Evolutionary conservation across 805 yeast genomes (phyloP), one percentile per base, ranked within the genome.

Genomic region (Kockiozyma suomiensis): DNA sequence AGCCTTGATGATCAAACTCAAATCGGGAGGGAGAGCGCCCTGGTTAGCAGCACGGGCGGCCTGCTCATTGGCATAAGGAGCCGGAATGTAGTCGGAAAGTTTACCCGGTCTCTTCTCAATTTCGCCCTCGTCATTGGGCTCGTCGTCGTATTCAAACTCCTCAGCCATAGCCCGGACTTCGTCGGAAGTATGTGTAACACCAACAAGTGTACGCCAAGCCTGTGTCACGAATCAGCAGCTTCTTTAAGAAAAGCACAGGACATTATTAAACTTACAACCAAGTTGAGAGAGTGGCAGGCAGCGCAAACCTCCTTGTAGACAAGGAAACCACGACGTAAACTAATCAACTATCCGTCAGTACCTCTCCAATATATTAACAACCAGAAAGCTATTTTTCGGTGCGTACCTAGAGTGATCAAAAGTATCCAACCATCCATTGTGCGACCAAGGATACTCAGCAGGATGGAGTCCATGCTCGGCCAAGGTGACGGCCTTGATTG

Each of bases 11-110:
- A 94, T 90, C 77, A 94, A 83, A 41, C 97, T 91, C 74, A 94
- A 85, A 81, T 94, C 99, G 62, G 99, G 99, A 66, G 99, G 99
- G 69, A 88, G 83, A 66, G 99, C 97, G 79, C 99, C 99, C 81
- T 90, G 97, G 84, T 94, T 94, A 66, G 97, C 97, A 69, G 98
- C 97, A 82, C 99, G 90, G 51, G 99, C 99, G 67, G 98, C 98
- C 81, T 94, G 96, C 79, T 94, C 99, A 76, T 94, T 94, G 68
- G 90, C 90, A 77, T 94, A 94, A 59, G 99, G 99, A 66, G 88
- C 90, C 69, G 96, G 98, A 68, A 94, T 81, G 78, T 87, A 83
- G 79, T 94, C 99, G 65, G 98, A 92, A 74, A 94, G 84, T 80
- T 94, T 94, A 81, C 99, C 99, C 61, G 96, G 88, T 83, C 99